Evolutionary conservation across 2,329 filamentous ascomycete species (phyloP), one percentile per base, ranked within the genome.

Genomic region (Tolypocladium amazonense): DNA sequence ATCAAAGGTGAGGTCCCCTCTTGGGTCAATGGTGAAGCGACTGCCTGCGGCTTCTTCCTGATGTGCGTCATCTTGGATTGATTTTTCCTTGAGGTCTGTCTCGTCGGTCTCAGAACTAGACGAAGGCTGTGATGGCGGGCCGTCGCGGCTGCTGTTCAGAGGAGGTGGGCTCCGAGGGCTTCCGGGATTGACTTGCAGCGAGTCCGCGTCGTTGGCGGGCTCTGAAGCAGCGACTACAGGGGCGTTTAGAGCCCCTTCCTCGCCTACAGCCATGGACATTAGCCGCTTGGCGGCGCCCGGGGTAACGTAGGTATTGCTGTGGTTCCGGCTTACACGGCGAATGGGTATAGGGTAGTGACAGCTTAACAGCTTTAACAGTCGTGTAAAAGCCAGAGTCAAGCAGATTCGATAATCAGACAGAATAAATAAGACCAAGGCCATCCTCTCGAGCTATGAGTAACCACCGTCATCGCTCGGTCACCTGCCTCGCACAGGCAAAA

Each of bases 1-100:
- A 60, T 84, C 81, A 63, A 82, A 69, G 3, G 73, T 76, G 39
- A 69, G 63, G 33, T 70, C 65, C 20, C 73, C 73, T 6, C 63
- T 66, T 0, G 73, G 73, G 56, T 76, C 73, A 39, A 75, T 61
- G 25, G 64, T 67, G 63, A 76, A 74, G 45, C 69, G 68, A 1
- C 61, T 41, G 6, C 12, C 15, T 61, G 58, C 33, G 56, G 59
- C 35, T 56, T 58, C 9, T 57, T 58, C 14, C 4, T 47, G n/a
- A 59, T 9, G 1, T 11, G 4, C 58, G 18, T 33, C 55, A 37
- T 60, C 53, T 9, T 39, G 59, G 35, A 1, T 33, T 12, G 27
- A 30, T 0, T 38, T 39, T 33, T 30, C 27, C 23, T 63, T 60
- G 45, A 56, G 30, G 27, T 64, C 59, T 8, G 60, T 62, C 15